Percentiles rank a stretch among this genome's conserved stretches.
These are phyloP conservation scores for Pichia californica DNA, from an alignment of 805 yeast species.

Conservation along the genomic window DNA sequence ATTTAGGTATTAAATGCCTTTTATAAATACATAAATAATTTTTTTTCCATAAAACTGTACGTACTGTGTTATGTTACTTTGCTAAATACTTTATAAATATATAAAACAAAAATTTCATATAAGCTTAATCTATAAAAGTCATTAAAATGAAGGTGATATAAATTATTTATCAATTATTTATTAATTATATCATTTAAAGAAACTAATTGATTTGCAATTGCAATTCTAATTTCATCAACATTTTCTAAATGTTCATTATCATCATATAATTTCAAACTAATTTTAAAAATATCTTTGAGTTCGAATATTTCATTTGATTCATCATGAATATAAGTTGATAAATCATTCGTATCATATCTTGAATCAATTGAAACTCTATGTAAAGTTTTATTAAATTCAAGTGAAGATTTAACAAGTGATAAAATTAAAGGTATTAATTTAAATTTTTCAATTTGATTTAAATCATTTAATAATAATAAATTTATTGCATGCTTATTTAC, in stretches of 20 bases:
- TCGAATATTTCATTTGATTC: background rate
- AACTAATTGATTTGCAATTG: slow-evolving; percentile 5
- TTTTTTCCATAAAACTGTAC: too few relatives aligned
- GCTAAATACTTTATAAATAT: too few relatives aligned
- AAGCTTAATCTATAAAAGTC: background rate
- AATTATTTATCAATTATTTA: too few relatives aligned
- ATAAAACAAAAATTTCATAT: background rate
- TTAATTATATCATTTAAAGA: slow-evolving; percentile 5
- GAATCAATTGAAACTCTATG: slow-evolving; percentile 5
- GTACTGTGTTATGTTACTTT: too few relatives aligned
- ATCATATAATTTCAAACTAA: slow-evolving; percentile 4
- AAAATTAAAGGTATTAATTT: background rate
- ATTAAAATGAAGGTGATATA: too few relatives aligned
- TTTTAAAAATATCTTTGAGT: slow-evolving; percentile 7
- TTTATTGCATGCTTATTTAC: slow-evolving; percentile 8
- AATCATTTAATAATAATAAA: background rate
- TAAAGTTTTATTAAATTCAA: slow-evolving; percentile 8
- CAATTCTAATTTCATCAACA: background rate
- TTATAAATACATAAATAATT: too few relatives aligned
- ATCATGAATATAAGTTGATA: slow-evolving; percentile 3
- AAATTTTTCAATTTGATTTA: too few relatives aligned
- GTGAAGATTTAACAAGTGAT: slow-evolving; percentile 2
- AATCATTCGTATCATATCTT: slow-evolving; percentile 8
- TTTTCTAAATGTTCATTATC: background rate
- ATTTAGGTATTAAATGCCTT: too few relatives aligned